A percentile compares a stretch with the other conserved stretches of the same genome.
Evolutionary conservation across 176 grass and related monocot genomes (phyloP).

Genomic region (Avena insularis): DNA sequence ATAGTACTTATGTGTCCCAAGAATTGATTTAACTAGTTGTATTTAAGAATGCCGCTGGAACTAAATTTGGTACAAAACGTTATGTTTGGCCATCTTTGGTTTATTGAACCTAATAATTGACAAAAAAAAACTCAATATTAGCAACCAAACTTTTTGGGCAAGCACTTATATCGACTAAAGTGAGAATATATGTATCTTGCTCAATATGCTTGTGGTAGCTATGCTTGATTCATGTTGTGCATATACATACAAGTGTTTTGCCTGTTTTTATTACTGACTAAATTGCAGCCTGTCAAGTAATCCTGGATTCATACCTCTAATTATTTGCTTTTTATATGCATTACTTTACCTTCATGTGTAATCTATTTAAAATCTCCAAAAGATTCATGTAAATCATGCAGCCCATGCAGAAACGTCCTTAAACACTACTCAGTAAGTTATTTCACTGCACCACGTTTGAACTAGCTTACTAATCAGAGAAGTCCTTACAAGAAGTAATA

Average conservation of each 20-base stretch:
- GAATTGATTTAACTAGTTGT: not conserved
- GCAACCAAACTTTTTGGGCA: not conserved
- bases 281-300: constrained; percentile 21
- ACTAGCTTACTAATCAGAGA: constrained; percentile 3
- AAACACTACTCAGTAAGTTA: not conserved
- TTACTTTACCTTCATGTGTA: constrained; percentile 13
- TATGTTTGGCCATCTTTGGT: constrained; percentile 9
- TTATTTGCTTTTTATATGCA: constrained; percentile 13
- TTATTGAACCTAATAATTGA: constrained; percentile 18
- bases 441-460: not conserved
- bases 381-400: constrained; percentile 8
- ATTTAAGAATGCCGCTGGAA: not conserved
- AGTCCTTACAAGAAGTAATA: constrained; percentile 6
- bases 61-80: not conserved
- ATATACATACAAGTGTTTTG: not conserved
- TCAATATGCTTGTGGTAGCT: constrained; percentile 12
- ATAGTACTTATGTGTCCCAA: not conserved
- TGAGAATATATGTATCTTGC: not conserved
- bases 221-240: not conserved
- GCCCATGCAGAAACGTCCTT: constrained; percentile 16
- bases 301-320: not conserved
- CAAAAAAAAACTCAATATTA: not conserved
- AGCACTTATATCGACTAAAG: not conserved
- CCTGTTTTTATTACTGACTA: constrained; percentile 11
- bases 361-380: constrained; percentile 21